Evolutionary conservation across 2,329 filamentous ascomycete species (phyloP), one percentile per base, ranked within the genome.

Genomic region (Colletotrichum plurivorum): DNA sequence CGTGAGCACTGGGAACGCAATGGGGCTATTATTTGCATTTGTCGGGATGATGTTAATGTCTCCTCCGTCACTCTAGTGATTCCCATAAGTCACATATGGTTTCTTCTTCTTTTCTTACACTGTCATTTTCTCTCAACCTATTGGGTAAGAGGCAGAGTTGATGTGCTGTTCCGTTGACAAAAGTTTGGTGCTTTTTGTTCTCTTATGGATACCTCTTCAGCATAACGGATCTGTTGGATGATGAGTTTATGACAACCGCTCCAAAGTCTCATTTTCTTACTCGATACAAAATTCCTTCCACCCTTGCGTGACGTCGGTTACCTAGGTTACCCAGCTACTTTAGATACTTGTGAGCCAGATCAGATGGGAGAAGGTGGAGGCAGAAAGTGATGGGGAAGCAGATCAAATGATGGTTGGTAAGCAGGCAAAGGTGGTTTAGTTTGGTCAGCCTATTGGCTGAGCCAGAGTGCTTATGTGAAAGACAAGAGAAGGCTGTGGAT

Each of bases 171-270:
- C 51, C 59, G 58, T 64, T 54, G 54, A 57, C 53, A 71, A 66
- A 71, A 70, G 58, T 57, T 69, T 70, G 61, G 54, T 71, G 62
- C 48, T 61, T 69, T 71, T 61, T 70, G 58, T 62, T 71, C 66
- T 61, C 67, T 71, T 56, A 69, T 71, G 69, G 66, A 71, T 71
- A 71, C 69, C 69, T 70, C 69, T 69, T 69, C 65, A 69, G 69
- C 67, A 71, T 61, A 53, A 58, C 67, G 69, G 52, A 69, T 61
- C 66, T 71, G 69, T 70, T 71, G 60, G 53, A 65, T 63, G 61
- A 71, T 31, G 69, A 71, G 61, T 60, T 61, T 69, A 71, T 56
- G 69, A 71, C 59, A 48, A 45, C 41, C 31, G 31, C 31, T 10
- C 31, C 31, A 9, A 36, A 9, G 31, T 36, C 57, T 48, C 45